A percentile compares a stretch with the other conserved stretches of the same genome.
These are phyloP conservation scores for Yarrowia divulgata DNA, from an alignment of 805 yeast genomes.

Conservation along the genomic window DNA sequence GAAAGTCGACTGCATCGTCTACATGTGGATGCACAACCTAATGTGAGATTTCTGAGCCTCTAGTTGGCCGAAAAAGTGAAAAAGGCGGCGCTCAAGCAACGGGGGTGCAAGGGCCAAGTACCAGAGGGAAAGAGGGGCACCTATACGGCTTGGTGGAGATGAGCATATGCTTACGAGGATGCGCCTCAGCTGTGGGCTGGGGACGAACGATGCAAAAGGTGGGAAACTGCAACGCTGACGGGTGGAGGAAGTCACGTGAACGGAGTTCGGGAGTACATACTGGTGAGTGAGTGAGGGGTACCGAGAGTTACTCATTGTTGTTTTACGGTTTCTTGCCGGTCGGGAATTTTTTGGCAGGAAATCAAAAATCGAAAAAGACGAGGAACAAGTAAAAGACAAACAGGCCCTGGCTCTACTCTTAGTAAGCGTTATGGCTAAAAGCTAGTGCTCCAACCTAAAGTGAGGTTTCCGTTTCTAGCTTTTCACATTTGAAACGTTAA, in stretches of 20 bases:
- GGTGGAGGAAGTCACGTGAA: conserved; percentile 24
- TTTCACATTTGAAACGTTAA: conserved; percentile 27
- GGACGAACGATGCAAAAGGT: not conserved
- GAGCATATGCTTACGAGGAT: not conserved
- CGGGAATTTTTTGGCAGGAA: not conserved
- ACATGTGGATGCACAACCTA: conserved; percentile 30
- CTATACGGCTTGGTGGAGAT: conserved; percentile 3
- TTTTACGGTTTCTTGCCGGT: not conserved
- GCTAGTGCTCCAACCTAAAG: conserved; percentile 12
- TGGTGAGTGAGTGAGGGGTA: conserved; percentile 5
- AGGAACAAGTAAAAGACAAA: not conserved
- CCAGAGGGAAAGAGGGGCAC: no score
- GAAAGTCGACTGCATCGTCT: conserved; percentile 13
- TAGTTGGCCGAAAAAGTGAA: not conserved
- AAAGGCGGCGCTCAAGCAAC: not conserved
- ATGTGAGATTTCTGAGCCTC: conserved; percentile 2
- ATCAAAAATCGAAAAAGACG: not conserved
- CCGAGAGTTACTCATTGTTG: not conserved
- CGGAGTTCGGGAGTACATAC: not conserved
- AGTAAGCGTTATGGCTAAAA: conserved; percentile 34
- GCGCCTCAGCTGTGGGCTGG: not conserved
- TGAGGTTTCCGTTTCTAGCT: conserved; percentile 14
- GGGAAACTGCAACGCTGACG: not conserved
- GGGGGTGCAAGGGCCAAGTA: conserved; percentile 21
- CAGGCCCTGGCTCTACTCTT: conserved; percentile 27